These are phyloP conservation scores for Xylaria sp. DNA, from an alignment of 2,329 filamentous ascomycete genomes.

Conservation along the genomic window DNA sequence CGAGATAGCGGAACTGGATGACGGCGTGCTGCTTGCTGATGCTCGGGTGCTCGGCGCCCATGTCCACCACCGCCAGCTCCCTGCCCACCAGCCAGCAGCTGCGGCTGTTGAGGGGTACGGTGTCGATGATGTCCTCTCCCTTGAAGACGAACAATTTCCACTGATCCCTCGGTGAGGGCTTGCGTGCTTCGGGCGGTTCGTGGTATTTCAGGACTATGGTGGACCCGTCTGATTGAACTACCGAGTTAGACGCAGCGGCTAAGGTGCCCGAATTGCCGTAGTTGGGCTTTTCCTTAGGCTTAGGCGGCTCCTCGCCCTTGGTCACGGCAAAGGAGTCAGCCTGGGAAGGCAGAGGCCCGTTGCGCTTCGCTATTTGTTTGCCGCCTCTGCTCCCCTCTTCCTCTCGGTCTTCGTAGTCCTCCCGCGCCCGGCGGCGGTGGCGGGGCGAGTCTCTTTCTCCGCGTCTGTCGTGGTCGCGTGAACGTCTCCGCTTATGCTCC, in stretches of 20 bases:
- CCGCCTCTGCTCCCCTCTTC: constrained; percentile 1
- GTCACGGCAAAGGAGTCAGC: constrained; percentile 61
- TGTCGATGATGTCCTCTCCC: constrained; percentile 76
- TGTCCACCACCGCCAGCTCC: constrained; percentile 78
- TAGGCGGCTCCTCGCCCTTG: constrained; percentile 51
- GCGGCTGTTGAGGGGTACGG: constrained; percentile 72
- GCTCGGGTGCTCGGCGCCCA: constrained; percentile 85
- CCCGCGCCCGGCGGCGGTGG: constrained; percentile 28
- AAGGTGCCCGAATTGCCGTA: constrained; percentile 78
- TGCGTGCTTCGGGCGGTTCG: constrained; percentile 90
- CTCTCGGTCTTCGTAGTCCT: constrained; percentile 20
- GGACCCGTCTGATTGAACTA: constrained; percentile 72
- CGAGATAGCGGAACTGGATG: constrained; percentile 85
- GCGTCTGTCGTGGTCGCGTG: constrained; percentile 38
- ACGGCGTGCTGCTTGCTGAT: constrained; percentile 95
- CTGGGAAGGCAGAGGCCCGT: constrained; percentile 62
- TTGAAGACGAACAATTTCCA: constrained; percentile 98
- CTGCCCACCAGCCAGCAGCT: constrained; percentile 92
- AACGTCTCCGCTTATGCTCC: constrained; percentile 36
- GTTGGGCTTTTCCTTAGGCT: constrained; percentile 86
- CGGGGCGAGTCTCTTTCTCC: constrained; percentile 30
- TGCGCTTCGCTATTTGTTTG: constrained; percentile 40
- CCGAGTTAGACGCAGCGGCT: constrained; percentile 82
- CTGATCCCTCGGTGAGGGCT: constrained; percentile 73
- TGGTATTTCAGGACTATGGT: constrained; percentile 90